Evolutionary conservation across 306 rosid species (phyloP), one percentile per base, ranked within the genome.

Genomic region (Citrullus colocynthis): DNA sequence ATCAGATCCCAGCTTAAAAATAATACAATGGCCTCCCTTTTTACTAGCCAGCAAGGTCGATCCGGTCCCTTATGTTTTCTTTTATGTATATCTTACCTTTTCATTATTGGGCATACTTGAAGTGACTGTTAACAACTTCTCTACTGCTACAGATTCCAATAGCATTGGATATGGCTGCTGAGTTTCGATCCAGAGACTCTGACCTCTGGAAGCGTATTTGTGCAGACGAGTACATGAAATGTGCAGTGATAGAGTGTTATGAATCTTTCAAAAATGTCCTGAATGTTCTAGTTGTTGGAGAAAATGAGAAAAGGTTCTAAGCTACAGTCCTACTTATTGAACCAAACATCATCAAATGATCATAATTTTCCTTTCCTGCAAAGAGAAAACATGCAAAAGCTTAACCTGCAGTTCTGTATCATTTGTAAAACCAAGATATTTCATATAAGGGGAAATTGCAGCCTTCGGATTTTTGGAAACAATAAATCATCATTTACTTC

Each of bases 1-100:
- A 56, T 90, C 95, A 74, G 98, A 95, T 85, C 96, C 92, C 54
- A 78, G 95, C 80, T 83, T 95, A 76, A 92, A 89, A 85, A 86
- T 90, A 74, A 95, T 95, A 81, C 98, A 95, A 86, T 95, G 98
- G 97, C 97, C 99, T 30, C 99, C 97, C 18, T 95, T 95, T 87
- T 78, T 95, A 81, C 99, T 95, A 82, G 97, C 99, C 64, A 90
- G 97, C 97, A 95, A 95, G 97, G 99, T 91, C 79, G 70, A 51
- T 28, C 51, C 18, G 83, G 41, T 62, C 55, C 44, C 60, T 81
- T 78, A 28, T 65, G 28, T 63, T 52, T 49, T 64, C 44, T 24
- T 39, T 70, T 81, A 79, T 84, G 60, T 39, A 62, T 20, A 34
- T 64, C 18, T 52, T 74, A 58, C 39, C 11, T 41, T 65, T 49